Evolutionary conservation across 2,329 filamentous ascomycete genomes (phyloP).

Genomic region (Claviceps sp.): DNA sequence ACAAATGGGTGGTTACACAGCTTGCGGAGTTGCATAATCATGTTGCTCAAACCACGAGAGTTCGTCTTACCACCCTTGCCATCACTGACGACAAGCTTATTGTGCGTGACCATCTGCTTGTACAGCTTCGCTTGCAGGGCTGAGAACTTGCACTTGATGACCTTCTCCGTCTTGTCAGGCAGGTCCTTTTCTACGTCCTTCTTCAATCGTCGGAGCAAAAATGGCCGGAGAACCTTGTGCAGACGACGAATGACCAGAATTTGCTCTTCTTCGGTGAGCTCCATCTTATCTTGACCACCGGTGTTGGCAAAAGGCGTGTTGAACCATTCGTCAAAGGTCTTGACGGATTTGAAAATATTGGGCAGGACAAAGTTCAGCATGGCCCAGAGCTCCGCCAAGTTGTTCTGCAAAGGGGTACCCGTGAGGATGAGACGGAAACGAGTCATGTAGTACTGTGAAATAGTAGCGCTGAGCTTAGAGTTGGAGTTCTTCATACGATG

Average conservation of each 20-base stretch:
- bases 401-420: constrained; percentile 94
- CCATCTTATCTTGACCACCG: constrained; percentile 96
- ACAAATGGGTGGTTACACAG: constrained; percentile 99
- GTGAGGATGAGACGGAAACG: constrained; percentile 94
- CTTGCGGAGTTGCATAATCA: constrained; percentile 99
- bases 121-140: constrained; percentile 86
- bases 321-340: constrained; percentile 99
- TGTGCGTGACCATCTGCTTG: constrained; percentile 94
- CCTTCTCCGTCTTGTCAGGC: constrained; percentile 96
- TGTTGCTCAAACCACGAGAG: constrained; percentile 92
- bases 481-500: constrained; percentile 99
- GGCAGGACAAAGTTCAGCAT: constrained; percentile 97
- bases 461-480: constrained; percentile 89
- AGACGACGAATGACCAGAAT: constrained; percentile 95
- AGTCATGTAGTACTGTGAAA: constrained; percentile 89
- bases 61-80: constrained; percentile 91
- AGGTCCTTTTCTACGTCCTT: constrained; percentile 99
- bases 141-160: constrained; percentile 98
- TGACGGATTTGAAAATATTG: constrained; percentile 98
- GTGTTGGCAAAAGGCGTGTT: constrained; percentile 99
- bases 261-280: constrained; percentile 98
- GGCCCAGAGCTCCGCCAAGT: constrained; percentile 89
- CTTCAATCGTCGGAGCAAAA: constrained; percentile 95
- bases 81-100: constrained; percentile 87
- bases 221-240: constrained; percentile 93